Percentiles rank a stretch among this genome's conserved stretches.
Evolutionary conservation across 1,284 basidiomycete species (phyloP).

Genomic region (Baeospora myosura): DNA sequence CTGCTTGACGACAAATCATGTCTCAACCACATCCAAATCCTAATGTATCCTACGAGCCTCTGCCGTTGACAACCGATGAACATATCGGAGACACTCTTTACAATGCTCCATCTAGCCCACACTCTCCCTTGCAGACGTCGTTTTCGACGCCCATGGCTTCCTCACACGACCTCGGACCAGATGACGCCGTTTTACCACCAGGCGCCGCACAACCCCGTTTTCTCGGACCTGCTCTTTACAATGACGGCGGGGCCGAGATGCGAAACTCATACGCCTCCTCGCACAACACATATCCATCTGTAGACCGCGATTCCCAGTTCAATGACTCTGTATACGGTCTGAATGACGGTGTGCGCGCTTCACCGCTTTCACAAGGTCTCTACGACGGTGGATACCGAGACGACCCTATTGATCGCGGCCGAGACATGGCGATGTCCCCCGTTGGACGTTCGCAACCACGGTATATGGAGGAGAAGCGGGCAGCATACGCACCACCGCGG

Average conservation of each 20-base stretch:
- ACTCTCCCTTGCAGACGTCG: slow-evolving; percentile 24
- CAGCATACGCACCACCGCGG: slow-evolving; percentile 42
- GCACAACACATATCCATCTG: slow-evolving; percentile 34
- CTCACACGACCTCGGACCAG: slow-evolving; percentile 18
- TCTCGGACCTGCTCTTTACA: slow-evolving; percentile 40
- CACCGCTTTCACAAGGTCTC: slow-evolving; percentile 20
- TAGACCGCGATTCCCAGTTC: slow-evolving; percentile 33
- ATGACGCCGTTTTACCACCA: slow-evolving; percentile 22
- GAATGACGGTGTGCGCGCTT: slow-evolving; percentile 34
- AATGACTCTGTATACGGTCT: slow-evolving; percentile 57
- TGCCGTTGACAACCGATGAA: slow-evolving; percentile 42
- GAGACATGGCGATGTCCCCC: slow-evolving; percentile 29
- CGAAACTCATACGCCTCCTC: slow-evolving; percentile 58
- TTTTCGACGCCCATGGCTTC: too few species aligned
- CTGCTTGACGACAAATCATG: slow-evolving; percentile 25
- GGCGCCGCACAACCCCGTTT: slow-evolving; percentile 40
- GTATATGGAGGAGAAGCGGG: slow-evolving; percentile 55
- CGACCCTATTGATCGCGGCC: slow-evolving; percentile 38
- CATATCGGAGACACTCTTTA: slow-evolving; percentile 28
- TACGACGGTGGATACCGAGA: slow-evolving; percentile 44
- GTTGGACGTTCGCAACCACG: slow-evolving; percentile 27
- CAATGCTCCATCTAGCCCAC: slow-evolving; percentile 31
- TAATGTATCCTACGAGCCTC: slow-evolving; percentile 38
- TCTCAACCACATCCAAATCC: slow-evolving; percentile 25
- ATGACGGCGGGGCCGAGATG: slow-evolving; percentile 30